phyloP scores from a whole-genome alignment of 352 stramenopile species.

The Pythium phragmitis region DNA sequence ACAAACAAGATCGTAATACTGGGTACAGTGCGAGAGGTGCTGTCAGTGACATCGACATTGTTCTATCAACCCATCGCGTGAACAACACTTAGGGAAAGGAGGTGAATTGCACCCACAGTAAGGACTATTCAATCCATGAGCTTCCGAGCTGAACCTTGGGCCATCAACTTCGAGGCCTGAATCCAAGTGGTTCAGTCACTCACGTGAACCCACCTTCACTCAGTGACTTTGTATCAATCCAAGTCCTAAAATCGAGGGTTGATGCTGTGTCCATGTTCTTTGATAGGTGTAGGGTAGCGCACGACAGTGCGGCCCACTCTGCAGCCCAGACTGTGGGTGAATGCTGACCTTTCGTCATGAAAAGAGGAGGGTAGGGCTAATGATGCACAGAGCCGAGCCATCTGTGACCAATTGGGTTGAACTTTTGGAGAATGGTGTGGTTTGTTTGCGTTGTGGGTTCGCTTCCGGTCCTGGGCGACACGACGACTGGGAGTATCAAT shows the following conservation, averaged over 20 bases:
- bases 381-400: conserved; percentile 20
- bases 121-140: background rate
- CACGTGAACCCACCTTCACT: conserved; percentile 27
- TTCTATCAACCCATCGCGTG: background rate
- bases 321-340: conserved; percentile 16
- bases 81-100: background rate
- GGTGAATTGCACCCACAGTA: background rate
- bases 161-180: conserved; percentile 4
- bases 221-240: conserved; percentile 21
- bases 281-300: conserved; percentile 23
- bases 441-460: conserved; percentile 23
- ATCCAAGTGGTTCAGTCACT: conserved; percentile 4
- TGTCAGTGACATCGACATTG: background rate
- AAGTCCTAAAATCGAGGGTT: conserved; percentile 26
- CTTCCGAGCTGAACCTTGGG: background rate
- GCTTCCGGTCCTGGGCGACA: conserved; percentile 17
- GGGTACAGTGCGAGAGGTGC: too few relatives aligned
- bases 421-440: conserved; percentile 11
- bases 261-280: conserved; percentile 13
- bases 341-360: conserved; percentile 28
- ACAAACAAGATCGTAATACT: too few relatives aligned
- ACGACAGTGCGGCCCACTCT: conserved; percentile 21
- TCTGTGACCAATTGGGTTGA: conserved; percentile 33
- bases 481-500: conserved; percentile 6
- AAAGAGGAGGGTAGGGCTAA: conserved; percentile 19